Percentiles rank a stretch among this genome's conserved stretches.
phyloP scores from a whole-genome alignment of 2,329 filamentous ascomycete species.

The Pyricularia sp. region DNA sequence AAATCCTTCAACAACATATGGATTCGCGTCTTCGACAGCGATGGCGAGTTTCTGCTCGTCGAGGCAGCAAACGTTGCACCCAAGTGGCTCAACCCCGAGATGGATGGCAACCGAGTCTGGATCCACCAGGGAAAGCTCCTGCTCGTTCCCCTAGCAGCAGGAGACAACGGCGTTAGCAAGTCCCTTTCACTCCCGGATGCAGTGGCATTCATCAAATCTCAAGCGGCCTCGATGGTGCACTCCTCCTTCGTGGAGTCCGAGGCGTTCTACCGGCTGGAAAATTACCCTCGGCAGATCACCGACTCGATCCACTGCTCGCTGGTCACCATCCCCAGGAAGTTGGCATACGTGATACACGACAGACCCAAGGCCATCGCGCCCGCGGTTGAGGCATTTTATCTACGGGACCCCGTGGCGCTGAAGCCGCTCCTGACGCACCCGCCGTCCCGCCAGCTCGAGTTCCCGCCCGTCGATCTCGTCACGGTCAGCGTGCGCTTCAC shows the following conservation, averaged over 20 bases:
- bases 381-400: constrained; percentile 82
- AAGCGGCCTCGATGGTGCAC: constrained; percentile 48
- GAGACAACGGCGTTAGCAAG: constrained; percentile 8
- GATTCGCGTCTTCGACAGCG: constrained; percentile 72
- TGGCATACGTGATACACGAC: constrained; percentile 66
- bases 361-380: constrained; percentile 67
- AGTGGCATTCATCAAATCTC: constrained; percentile 42
- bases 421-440: constrained; percentile 50
- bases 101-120: constrained; percentile 82
- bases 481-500: constrained; percentile 72
- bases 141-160: constrained; percentile 45
- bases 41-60: constrained; percentile 90
- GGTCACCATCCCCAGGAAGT: constrained; percentile 63
- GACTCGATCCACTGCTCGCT: constrained; percentile 65
- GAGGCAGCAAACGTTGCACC: constrained; percentile 84
- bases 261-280: constrained; percentile 76
- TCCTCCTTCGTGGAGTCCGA: constrained; percentile 70
- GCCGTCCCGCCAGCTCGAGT: constrained; percentile 33
- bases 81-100: constrained; percentile 82
- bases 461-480: constrained; percentile 69
- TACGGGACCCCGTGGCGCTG: constrained; percentile 68
- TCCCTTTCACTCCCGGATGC: constrained; percentile 53
- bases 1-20: constrained; percentile 60
- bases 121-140: constrained; percentile 63
- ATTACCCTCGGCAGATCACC: constrained; percentile 66